phyloP scores from a whole-genome alignment of 2,329 filamentous ascomycete genomes.

The Fusarium coicis region DNA sequence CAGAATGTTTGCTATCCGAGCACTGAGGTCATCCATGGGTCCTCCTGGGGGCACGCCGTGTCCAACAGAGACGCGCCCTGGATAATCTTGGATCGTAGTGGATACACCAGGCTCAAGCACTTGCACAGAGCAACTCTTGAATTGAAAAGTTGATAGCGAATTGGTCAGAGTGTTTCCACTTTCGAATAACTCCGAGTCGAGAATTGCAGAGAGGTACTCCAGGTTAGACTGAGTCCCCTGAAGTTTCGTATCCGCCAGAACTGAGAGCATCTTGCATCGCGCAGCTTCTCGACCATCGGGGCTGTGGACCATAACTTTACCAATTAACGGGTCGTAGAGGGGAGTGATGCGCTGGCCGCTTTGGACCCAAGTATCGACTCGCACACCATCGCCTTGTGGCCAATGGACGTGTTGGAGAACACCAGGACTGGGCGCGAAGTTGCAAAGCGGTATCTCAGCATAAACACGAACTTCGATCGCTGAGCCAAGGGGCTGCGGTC shows the following conservation, averaged over 20 bases:
- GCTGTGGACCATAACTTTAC: not conserved
- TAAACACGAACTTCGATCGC: not conserved
- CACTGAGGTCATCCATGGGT: not conserved
- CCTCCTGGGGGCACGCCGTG: not conserved
- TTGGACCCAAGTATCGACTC: conserved; percentile 1
- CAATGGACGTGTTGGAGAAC: not conserved
- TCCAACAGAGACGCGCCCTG: not conserved
- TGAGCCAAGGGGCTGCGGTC: not conserved
- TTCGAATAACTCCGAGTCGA: not conserved
- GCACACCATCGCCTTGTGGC: not conserved
- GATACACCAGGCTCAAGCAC: not conserved
- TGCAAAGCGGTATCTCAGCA: not conserved
- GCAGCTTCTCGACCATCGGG: not conserved
- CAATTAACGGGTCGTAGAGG: conserved; percentile 15
- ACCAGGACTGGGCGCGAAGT: not conserved
- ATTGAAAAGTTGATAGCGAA: not conserved
- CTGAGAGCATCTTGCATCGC: not conserved
- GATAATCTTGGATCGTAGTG: not conserved
- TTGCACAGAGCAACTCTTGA: not conserved
- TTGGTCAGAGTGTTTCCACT: not conserved
- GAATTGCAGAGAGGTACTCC: not conserved
- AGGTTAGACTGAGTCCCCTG: not conserved
- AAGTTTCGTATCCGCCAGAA: not conserved
- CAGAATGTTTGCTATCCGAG: not conserved
- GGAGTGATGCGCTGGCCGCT: not conserved